Evolutionary conservation across 371 early-diverging fungal species (phyloP), one percentile per base, ranked within the genome.

Genomic region (Circinella minor): DNA sequence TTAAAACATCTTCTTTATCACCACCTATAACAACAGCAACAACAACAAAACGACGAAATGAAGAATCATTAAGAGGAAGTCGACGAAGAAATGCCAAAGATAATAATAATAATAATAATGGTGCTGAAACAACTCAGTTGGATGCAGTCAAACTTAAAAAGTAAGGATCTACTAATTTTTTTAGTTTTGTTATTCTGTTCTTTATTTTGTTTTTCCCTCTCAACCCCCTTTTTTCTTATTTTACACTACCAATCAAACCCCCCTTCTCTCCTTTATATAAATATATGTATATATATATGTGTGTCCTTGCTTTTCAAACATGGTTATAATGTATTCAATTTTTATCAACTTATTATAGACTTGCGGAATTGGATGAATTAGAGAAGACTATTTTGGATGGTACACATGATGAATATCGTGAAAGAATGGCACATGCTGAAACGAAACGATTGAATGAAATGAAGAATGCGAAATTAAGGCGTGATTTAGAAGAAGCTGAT

Each of bases 321-420:
- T 27, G 27, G 27, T 27, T 27, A 0, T 27, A 27, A 0, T 27
- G 1, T 27, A 27, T 27, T 27, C 27, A 27, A 27, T 51, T 54
- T 54, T 13, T 5, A 18, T 54, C 54, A 27, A 18, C 11, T 55
- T 18, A 37, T 37, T 10, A 4, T 65, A 70, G 70, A 34, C 70
- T 70, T 34, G 69, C 73, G 11, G 69, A 73, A 66, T 57, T 73
- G 48, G 73, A 73, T 61, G 49, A 65, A 36, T 47, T 73, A 43
- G 73, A 73, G 18, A 59, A 66, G 48, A 60, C 73, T 3, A 65
- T 73, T 57, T 61, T 68, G 60, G 48, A 73, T 14, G 66, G 67
- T 14, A 63, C 69, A 1, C 73, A 73, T 66, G 63, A 20, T 7
- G 73, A 73, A 39, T 69, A 69, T 37, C 73, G 62, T 4, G 67